phyloP scores from a whole-genome alignment of 2,329 filamentous ascomycete genomes.

The Clonostachys rosea region DNA sequence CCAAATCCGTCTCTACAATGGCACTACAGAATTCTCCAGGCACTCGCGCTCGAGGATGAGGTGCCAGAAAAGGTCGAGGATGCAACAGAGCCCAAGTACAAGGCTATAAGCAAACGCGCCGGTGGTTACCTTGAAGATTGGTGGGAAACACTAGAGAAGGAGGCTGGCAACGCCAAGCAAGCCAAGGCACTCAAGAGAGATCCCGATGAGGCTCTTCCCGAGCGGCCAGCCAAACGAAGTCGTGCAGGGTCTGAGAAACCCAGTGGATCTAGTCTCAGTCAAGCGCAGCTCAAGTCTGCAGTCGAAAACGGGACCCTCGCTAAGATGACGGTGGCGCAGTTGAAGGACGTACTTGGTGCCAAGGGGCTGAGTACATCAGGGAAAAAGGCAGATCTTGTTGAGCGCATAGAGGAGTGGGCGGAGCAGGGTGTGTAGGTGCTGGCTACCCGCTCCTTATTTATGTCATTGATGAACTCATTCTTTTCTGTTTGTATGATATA shows the following conservation, averaged over 20 bases:
- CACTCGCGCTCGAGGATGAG: constrained; percentile 87
- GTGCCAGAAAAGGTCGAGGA: constrained; percentile 71
- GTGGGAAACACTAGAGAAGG: constrained; percentile 62
- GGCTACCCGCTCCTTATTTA: too few species aligned
- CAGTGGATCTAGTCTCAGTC: constrained; percentile 27
- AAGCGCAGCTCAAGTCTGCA: constrained; percentile 39
- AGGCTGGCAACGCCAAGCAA: constrained; percentile 30
- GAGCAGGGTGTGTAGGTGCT: constrained; percentile 23
- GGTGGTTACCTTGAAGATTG: constrained; percentile 76
- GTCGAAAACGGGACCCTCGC: constrained; percentile 38
- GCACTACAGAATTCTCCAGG: constrained; percentile 94
- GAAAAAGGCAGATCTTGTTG: constrained; percentile 49
- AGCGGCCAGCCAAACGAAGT: constrained; percentile 40
- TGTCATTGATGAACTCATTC: too few species aligned
- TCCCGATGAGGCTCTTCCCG: constrained; percentile 29
- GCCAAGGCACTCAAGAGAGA: constrained; percentile 46
- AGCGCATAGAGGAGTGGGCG: constrained; percentile 52
- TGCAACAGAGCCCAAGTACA: constrained; percentile 77
- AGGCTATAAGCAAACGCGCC: constrained; percentile 84
- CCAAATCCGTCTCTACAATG: constrained; percentile 92
- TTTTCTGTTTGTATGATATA: too few species aligned
- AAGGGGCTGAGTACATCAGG: constrained; percentile 44
- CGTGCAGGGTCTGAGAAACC: constrained; percentile 23
- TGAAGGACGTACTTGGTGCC: constrained; percentile 42
- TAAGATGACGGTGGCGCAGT: constrained; percentile 50